Evolutionary conservation across 2,329 filamentous ascomycete species (phyloP).

Genomic region (Botrytis pseudocinerea): DNA sequence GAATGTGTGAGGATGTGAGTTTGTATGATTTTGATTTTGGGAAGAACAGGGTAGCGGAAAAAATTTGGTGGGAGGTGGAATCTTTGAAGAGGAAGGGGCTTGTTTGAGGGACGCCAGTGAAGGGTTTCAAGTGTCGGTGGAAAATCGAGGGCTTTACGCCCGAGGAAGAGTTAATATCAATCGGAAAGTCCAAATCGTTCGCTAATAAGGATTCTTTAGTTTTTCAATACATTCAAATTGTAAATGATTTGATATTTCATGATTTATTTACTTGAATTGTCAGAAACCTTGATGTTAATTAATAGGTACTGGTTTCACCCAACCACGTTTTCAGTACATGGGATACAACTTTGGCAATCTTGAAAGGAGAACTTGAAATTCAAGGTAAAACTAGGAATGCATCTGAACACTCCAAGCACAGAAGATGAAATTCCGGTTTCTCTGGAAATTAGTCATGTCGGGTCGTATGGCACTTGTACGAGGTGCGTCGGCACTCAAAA

Average conservation of each 20-base stretch:
- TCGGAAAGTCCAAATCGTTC: fast-evolving
- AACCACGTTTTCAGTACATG: not conserved
- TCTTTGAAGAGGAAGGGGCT: not conserved
- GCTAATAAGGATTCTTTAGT: fast-evolving
- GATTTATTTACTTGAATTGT: not conserved
- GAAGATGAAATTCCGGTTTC: not conserved
- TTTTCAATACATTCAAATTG: not conserved
- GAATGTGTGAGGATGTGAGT: not conserved
- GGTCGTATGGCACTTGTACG: not conserved
- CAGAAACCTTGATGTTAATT: not conserved
- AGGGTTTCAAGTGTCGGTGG: not conserved
- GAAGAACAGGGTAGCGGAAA: not conserved
- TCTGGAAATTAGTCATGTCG: not conserved
- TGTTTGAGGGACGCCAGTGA: not conserved
- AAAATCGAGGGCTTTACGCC: fast-evolving
- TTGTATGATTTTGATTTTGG: slow-evolving; percentile 1
- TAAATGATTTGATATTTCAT: too few relatives aligned
- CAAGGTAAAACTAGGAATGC: too few relatives aligned
- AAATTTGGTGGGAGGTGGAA: not conserved
- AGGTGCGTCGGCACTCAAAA: not conserved
- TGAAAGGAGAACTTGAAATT: not conserved
- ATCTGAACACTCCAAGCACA: not conserved
- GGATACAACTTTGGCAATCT: not conserved
- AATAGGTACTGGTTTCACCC: not conserved
- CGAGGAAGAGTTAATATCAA: not conserved